Percentiles rank a stretch among this genome's conserved stretches.
Evolutionary conservation across 495 filamentous ascomycete species (phyloP).

Genomic region (Parathielavia hyrcaniae): DNA sequence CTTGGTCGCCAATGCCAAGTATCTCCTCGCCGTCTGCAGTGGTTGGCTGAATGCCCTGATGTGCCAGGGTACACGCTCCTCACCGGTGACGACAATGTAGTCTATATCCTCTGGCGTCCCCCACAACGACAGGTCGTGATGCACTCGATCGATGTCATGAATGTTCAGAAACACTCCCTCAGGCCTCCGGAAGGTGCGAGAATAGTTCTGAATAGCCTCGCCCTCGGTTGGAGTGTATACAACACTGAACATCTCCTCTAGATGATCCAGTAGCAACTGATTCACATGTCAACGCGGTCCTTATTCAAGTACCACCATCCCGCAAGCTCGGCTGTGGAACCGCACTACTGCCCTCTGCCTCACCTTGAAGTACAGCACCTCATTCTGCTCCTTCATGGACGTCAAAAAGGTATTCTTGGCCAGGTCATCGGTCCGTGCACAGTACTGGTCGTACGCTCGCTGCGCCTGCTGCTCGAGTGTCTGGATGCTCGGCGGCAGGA

Average conservation of each 20-base stretch:
- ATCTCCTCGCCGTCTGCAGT: constrained; percentile 53
- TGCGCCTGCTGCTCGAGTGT: constrained; percentile 73
- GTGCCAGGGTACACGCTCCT: background rate
- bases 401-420: constrained; percentile 83
- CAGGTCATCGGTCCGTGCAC: constrained; percentile 51
- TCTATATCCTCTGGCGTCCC: constrained; percentile 68
- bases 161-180: constrained; percentile 62
- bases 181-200: constrained; percentile 66
- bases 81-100: constrained; percentile 81
- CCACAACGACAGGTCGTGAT: constrained; percentile 60
- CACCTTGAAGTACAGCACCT: constrained; percentile 68
- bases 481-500: constrained; percentile 66
- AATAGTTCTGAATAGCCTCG: constrained; percentile 85
- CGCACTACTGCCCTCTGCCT: background rate
- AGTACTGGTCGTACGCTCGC: constrained; percentile 77
- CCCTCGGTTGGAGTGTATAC: constrained; percentile 91
- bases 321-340: background rate
- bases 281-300: background rate
- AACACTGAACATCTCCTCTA: constrained; percentile 76
- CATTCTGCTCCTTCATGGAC: constrained; percentile 79
- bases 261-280: constrained; percentile 41
- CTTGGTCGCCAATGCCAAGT: constrained; percentile 85
- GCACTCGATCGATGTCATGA: constrained; percentile 50
- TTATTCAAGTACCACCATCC: background rate
- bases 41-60: background rate